Percentiles rank a stretch among this genome's conserved stretches.
These are phyloP conservation scores for Sporothrix humicola DNA, from an alignment of 2,329 filamentous ascomycete species.

Conservation along the genomic window DNA sequence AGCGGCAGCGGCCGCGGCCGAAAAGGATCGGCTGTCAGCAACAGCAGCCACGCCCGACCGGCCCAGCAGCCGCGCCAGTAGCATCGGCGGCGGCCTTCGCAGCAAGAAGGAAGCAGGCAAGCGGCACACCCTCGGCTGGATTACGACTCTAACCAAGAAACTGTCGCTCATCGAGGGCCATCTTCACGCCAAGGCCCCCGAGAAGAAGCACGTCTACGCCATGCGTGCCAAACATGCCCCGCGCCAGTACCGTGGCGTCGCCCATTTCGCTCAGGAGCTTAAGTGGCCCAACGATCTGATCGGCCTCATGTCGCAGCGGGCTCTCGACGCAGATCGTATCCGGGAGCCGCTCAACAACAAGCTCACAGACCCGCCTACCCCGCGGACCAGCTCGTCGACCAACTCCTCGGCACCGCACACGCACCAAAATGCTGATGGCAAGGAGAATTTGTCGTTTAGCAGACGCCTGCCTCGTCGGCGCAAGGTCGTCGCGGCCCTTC, in stretches of 20 bases:
- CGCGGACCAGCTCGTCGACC: slow-evolving; percentile 39
- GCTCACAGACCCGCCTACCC: slow-evolving; percentile 43
- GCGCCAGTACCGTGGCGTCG: slow-evolving; percentile 65
- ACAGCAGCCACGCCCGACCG: neutral
- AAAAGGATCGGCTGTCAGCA: slow-evolving; percentile 14
- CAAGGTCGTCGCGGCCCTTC: slow-evolving; percentile 62
- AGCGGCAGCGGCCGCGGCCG: neutral
- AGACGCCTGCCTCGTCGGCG: slow-evolving; percentile 53
- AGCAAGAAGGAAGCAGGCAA: slow-evolving; percentile 39
- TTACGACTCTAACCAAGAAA: slow-evolving; percentile 63
- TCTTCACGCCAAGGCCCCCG: slow-evolving; percentile 38
- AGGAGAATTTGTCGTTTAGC: slow-evolving; percentile 39
- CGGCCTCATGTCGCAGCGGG: slow-evolving; percentile 19
- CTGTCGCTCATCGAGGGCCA: slow-evolving; percentile 50
- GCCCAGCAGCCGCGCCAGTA: slow-evolving; percentile 23
- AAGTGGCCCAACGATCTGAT: slow-evolving; percentile 61
- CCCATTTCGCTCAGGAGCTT: slow-evolving; percentile 67
- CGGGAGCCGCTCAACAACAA: slow-evolving; percentile 49
- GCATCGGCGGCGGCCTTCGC: slow-evolving; percentile 43
- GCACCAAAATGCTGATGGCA: slow-evolving; percentile 32
- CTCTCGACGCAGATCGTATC: neutral
- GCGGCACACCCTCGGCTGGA: slow-evolving; percentile 55
- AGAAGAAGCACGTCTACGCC: slow-evolving; percentile 50
- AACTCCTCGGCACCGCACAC: slow-evolving; percentile 29
- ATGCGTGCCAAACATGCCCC: slow-evolving; percentile 62